Conservation (phyloP, 1,284 basidiomycete genomes). For the Ustilago nuda region DNA sequence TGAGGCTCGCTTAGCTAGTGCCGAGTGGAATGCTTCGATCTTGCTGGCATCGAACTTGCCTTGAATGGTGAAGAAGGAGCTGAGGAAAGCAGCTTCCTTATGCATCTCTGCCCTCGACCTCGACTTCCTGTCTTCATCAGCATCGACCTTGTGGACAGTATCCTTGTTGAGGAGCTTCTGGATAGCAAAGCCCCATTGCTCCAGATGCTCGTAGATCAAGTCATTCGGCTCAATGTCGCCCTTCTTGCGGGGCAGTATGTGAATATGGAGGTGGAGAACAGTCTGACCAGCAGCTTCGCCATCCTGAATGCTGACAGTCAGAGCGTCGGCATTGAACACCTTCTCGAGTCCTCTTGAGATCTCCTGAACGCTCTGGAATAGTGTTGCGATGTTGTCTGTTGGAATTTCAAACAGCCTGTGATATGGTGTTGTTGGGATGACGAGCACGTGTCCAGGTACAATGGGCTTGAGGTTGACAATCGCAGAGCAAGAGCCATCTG, state of each 20-base stretch:
- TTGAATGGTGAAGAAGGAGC: slow-evolving; percentile 26
- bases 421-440: slow-evolving; percentile 58
- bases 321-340: slow-evolving; percentile 54
- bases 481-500: slow-evolving; percentile 28
- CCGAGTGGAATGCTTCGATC: slow-evolving; percentile 9
- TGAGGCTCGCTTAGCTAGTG: slow-evolving; percentile 23
- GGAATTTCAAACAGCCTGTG: slow-evolving; percentile 55
- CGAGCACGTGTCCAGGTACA: slow-evolving; percentile 65
- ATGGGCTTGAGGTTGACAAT: slow-evolving; percentile 69
- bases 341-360: slow-evolving; percentile 55
- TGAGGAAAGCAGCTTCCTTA: slow-evolving; percentile 53
- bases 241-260: slow-evolving; percentile 62
- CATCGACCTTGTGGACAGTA: slow-evolving; percentile 26
- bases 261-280: slow-evolving; percentile 66
- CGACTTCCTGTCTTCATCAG: slow-evolving; percentile 58
- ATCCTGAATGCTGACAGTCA: slow-evolving; percentile 66
- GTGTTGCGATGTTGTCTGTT: slow-evolving; percentile 31
- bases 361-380: slow-evolving; percentile 62
- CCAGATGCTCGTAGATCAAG: slow-evolving; percentile 54
- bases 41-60: slow-evolving; percentile 29
- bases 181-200: slow-evolving; percentile 56
- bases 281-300: slow-evolving; percentile 61
- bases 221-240: slow-evolving; percentile 66
- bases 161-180: slow-evolving; percentile 27
- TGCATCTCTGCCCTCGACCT: slow-evolving; percentile 58